phyloP scores from a whole-genome alignment of 768 basidiomycete species.

The Cyclocybe aegerita region DNA sequence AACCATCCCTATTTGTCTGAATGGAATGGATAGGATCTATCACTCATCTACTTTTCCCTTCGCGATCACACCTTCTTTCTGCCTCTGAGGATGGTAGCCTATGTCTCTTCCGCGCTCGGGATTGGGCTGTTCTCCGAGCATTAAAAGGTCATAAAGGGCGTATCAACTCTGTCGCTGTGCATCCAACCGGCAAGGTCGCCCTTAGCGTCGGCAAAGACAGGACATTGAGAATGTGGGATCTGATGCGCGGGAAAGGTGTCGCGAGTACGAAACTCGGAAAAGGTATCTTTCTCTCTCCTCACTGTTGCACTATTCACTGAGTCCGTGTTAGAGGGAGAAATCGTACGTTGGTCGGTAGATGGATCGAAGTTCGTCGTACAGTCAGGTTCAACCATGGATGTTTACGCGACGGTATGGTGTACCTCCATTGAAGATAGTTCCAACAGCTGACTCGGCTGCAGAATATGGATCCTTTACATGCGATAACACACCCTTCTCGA shows the following conservation, averaged over 20 bases:
- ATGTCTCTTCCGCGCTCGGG: constrained; percentile 87
- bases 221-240: constrained; percentile 96
- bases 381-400: constrained; percentile 68
- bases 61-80: constrained; percentile 86
- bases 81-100: constrained; percentile 93
- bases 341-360: constrained; percentile 83
- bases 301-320: not conserved
- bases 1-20: not conserved
- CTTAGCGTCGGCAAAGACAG: constrained; percentile 89
- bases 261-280: constrained; percentile 89
- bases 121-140: constrained; percentile 87
- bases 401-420: constrained; percentile 71
- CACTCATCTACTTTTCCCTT: constrained; percentile 83
- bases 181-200: constrained; percentile 90
- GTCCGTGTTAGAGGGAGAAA: constrained; percentile 71
- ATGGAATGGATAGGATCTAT: constrained; percentile 68
- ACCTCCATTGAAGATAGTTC: no score
- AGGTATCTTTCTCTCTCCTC: constrained; percentile 45
- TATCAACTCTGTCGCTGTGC: constrained; percentile 87
- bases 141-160: constrained; percentile 94
- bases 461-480: constrained; percentile 79
- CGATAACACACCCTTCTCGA: constrained; percentile 74
- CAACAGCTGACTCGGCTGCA: constrained; percentile 25
- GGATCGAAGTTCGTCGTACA: constrained; percentile 84
- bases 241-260: constrained; percentile 90